A percentile compares a stretch with the other conserved stretches of the same genome.
Conservation (phyloP, 116 monocot species). For the Iris pallida region DNA sequence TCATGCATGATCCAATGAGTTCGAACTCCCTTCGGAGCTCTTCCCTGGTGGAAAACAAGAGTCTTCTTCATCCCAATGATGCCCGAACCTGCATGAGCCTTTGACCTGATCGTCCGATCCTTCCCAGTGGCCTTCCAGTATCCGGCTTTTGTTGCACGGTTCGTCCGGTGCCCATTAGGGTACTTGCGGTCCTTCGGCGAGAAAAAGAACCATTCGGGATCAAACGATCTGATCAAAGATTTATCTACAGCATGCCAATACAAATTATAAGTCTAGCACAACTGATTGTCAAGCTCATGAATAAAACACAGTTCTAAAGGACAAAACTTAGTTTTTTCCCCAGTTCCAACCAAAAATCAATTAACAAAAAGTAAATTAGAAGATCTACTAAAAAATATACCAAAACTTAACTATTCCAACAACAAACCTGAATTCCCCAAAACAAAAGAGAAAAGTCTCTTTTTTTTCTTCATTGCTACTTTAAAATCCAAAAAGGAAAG, state of each 20-base stretch:
- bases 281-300: no score
- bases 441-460: no score
- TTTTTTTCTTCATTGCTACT: no score
- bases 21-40: slow-evolving; percentile 67
- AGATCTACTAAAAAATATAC: no score
- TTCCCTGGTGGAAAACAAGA: slow-evolving; percentile 75
- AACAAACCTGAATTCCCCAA: no score
- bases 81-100: slow-evolving; percentile 3
- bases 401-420: no score
- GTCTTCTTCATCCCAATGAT: slow-evolving; percentile 91
- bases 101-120: slow-evolving; percentile 49
- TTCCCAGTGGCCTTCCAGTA: slow-evolving; percentile 87
- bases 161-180: slow-evolving; percentile 59
- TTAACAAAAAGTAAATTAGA: no score
- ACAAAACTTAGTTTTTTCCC: no score
- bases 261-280: no score
- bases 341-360: no score
- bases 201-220: slow-evolving; percentile 91
- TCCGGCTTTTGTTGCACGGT: slow-evolving; percentile 63
- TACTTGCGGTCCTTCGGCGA: slow-evolving; percentile 83
- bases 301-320: no score
- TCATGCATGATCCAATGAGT: slow-evolving; percentile 93
- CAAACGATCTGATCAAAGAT: slow-evolving; percentile 46
- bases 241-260: slow-evolving; percentile 26
- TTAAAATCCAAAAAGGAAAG: no score